Evolutionary conservation across 108 stramenopile species (phyloP).

Genomic region (Epithemia pelagica): DNA sequence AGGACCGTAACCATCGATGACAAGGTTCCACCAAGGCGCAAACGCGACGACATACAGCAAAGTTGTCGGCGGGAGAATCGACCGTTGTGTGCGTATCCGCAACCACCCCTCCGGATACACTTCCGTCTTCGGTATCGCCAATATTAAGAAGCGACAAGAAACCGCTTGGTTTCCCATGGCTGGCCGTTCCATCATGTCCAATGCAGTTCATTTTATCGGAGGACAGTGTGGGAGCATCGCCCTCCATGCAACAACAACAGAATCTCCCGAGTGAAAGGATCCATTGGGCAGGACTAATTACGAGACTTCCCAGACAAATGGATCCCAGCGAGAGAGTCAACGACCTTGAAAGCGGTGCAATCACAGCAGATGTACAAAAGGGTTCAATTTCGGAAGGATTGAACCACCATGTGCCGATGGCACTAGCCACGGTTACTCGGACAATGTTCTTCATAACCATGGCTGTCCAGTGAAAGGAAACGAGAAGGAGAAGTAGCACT

Average conservation of each 20-base stretch:
- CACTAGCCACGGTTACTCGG: conserved; percentile 64
- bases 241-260: conserved; percentile 4
- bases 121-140: neutral
- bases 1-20: conserved; percentile 10
- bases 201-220: neutral
- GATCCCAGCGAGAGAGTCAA: conserved; percentile 77
- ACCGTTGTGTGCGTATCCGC: conserved; percentile 4
- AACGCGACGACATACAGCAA: conserved; percentile 1
- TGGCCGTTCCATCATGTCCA: neutral
- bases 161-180: neutral
- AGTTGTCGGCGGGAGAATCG: conserved; percentile 13
- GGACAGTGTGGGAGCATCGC: neutral
- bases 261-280: conserved; percentile 1
- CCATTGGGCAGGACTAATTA: conserved; percentile 29
- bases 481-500: conserved; percentile 26
- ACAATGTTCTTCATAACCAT: conserved; percentile 76
- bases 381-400: conserved; percentile 23
- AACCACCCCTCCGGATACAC: neutral
- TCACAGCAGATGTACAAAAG: conserved; percentile 48
- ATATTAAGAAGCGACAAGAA: conserved; percentile 1
- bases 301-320: conserved; percentile 68
- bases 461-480: conserved; percentile 64
- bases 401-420: conserved; percentile 83
- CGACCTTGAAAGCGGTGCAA: conserved; percentile 40
- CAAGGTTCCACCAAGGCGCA: conserved; percentile 7